Conservation (phyloP, 106 monocot genomes). For the Posidonia australis region DNA sequence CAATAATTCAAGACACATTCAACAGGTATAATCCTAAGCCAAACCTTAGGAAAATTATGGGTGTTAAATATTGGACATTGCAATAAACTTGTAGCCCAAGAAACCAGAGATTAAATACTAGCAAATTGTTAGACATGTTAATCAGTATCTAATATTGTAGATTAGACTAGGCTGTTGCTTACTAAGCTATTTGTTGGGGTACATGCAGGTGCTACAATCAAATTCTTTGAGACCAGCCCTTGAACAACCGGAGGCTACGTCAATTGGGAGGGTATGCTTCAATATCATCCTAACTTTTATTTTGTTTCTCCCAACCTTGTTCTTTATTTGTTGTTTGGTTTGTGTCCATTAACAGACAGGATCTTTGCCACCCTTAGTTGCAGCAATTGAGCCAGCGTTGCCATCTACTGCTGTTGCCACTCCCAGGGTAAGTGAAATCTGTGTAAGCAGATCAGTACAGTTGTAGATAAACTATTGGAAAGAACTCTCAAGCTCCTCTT, state of each 20-base stretch:
- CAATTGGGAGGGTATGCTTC: slow-evolving; percentile 6
- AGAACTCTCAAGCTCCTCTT: background rate
- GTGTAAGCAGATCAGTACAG: background rate
- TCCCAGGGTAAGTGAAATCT: slow-evolving; percentile 14
- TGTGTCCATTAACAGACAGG: slow-evolving; percentile 1
- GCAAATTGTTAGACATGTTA: too few species aligned
- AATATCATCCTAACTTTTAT: background rate
- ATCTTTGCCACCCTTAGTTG: slow-evolving; percentile 4
- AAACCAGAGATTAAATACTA: too few species aligned
- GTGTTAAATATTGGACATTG: too few species aligned
- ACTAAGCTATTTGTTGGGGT: background rate
- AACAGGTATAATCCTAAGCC: too few species aligned
- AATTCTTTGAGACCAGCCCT: slow-evolving; percentile 10
- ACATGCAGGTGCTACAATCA: background rate
- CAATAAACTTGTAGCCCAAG: too few species aligned
- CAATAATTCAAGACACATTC: too few species aligned
- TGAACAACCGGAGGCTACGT: slow-evolving; percentile 7
- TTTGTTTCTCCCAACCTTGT: background rate
- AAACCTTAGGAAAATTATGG: too few species aligned
- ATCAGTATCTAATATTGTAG: too few species aligned
- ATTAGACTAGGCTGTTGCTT: too few species aligned
- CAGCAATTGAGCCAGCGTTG: slow-evolving; percentile 1
- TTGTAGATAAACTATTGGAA: background rate
- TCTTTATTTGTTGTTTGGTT: background rate
- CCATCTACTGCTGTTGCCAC: slow-evolving; percentile 12